Conservation (phyloP, 2,329 filamentous ascomycete genomes). For the Colletotrichum sp. region DNA sequence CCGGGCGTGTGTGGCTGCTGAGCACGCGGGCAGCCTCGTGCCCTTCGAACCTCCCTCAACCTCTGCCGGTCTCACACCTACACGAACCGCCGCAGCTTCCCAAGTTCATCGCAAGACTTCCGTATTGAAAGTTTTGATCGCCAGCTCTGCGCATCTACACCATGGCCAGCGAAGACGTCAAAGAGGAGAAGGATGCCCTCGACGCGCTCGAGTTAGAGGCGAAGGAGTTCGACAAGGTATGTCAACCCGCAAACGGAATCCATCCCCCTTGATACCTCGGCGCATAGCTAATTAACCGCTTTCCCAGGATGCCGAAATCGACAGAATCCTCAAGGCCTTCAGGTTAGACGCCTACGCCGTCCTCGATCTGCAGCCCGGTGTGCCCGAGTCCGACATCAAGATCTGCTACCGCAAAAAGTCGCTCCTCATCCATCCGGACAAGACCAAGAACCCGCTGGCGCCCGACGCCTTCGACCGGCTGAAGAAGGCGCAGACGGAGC, state of each 20-base stretch:
- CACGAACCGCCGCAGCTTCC: neutral
- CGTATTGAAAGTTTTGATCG: neutral
- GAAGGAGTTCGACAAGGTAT: constrained; percentile 89
- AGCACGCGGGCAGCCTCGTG: constrained; percentile 6
- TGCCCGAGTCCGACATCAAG: constrained; percentile 96
- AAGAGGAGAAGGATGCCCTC: constrained; percentile 76
- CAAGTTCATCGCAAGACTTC: neutral
- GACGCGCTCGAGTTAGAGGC: constrained; percentile 83
- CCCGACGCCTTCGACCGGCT: constrained; percentile 96
- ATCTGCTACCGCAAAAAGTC: constrained; percentile 94
- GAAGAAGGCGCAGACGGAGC: constrained; percentile 89
- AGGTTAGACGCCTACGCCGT: constrained; percentile 84
- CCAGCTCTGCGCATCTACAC: neutral
- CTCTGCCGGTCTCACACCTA: neutral
- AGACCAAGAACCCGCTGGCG: constrained; percentile 87
- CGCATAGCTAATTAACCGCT: neutral
- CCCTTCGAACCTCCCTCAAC: neutral
- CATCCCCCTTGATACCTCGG: neutral
- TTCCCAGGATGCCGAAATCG: constrained; percentile 86
- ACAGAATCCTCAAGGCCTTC: constrained; percentile 91
- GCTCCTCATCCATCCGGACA: constrained; percentile 98
- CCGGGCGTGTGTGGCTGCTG: neutral
- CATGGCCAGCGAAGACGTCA: constrained; percentile 43
- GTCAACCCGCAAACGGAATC: neutral
- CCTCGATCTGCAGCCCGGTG: constrained; percentile 92